Base-by-base conservation (phyloP, 1,284 basidiomycete species). In the Trametes polyzona region DNA sequence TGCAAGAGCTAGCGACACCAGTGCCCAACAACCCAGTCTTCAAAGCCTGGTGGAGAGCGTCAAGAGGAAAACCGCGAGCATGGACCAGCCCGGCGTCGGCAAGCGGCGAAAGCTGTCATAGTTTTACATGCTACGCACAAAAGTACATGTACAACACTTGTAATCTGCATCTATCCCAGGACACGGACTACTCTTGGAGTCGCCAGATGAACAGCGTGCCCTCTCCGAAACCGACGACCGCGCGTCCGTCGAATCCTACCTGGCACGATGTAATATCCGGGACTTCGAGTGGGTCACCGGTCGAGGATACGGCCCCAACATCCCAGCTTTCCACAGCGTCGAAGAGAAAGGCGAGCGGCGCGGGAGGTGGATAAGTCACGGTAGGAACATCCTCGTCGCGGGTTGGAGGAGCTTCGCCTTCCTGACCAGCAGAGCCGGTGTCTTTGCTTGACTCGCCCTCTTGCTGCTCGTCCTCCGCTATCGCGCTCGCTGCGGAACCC, bases 11-110 rank as follows among this genome's bases (percentile, higher is more conserved):
- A 8, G 57, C 44, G 56, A 62, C 16, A 52, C 57, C 11, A 59
- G 55, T 5, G 52, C 61, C 7, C 66, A 66, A 8, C 75, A 77
- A 29, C 76, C 78, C 57, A 82, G 78, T 59, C 73, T 96, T 54
- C 74, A 83, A 59, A 84, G 75, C 59, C 75, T 96, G 27, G 90
- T 95, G 17, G 88, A 92, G 67, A 92, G 90, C 61, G 87, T 97
- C 33, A 97, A 96, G 76, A 78, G 92, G 50, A 95, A 92, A 72
- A 86, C 81, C 59, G 67, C 68, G 5, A 65, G 66, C 19, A 69
- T 52, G 29, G 62, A 63, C 10, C 40, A 73, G 23, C 63, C 61
- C 3, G 65, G 75, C 3, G 62, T 74, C 29, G 83, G 82, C 11
- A 90, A 90, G 67, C 78, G 88, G 30, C 78, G 79, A 42, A 87